Base-by-base conservation (phyloP, 257 asterid species). In the Lycium barbarum region DNA sequence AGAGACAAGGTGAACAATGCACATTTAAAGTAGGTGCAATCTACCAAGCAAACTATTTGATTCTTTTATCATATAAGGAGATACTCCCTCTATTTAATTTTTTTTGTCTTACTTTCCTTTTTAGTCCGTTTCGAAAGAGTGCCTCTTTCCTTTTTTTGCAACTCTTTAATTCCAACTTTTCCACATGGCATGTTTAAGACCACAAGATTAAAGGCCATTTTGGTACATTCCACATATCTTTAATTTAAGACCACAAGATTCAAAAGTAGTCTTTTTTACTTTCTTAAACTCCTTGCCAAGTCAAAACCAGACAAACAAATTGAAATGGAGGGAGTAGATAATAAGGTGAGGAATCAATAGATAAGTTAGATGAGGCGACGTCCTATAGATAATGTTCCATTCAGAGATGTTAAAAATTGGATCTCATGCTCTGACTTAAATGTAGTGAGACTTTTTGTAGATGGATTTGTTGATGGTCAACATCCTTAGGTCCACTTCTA, bases 401-500 rank as follows among this genome's bases (percentile, higher is more conserved):
- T 22, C 47, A 8, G 49, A 26, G 65, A 53, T 78, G 49, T 53
- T 78, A 78, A 76, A 47, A 54, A 26, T 12, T 7, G 9, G 47
- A 26, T 33, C 63, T 76, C 63, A 7, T 51, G 63, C 82, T 26
- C 65, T 36, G 76, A 26, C 47, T 26, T 4, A 7, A 26, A 76
- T 51, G 47, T 26, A 51, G 82, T 18, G 12, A 76, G 45, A 76
- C 63, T 22, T 51, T 9, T 22, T 74, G 40, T 74, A 12, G 20
- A 78, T 78, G 20, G 43, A 22, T 33, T 8, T 51, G 26, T 53
- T 14, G 8, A 53, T 53, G 49, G 45, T 53, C 58, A 53, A 49
- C 82, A 78, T 78, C 47, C 82, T 53, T 78, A 54, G 58, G 15
- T 78, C 65, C 82, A 53, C 63, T 26, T 78, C 4, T 13, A 78